These are phyloP conservation scores for Naganishia albida DNA, from an alignment of 1,284 basidiomycete genomes.

Conservation along the genomic window DNA sequence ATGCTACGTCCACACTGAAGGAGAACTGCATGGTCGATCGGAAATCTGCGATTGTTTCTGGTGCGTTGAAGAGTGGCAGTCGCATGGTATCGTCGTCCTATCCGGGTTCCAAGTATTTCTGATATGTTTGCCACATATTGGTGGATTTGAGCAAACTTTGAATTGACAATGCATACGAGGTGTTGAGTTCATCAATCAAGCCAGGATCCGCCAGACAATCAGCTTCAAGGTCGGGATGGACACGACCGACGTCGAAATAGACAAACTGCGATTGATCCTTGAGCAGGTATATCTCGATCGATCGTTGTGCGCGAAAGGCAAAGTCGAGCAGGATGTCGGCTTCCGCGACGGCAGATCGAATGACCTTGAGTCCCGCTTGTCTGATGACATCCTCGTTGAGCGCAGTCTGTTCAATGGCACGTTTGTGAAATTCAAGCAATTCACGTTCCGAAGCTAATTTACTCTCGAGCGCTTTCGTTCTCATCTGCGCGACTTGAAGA, in stretches of 20 bases:
- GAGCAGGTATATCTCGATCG: background rate
- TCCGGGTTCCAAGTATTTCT: background rate
- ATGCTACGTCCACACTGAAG: background rate
- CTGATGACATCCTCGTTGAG: background rate
- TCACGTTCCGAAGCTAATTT: background rate
- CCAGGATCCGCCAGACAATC: background rate
- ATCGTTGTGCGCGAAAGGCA: background rate
- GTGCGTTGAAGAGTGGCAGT: background rate
- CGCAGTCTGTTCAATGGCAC: background rate
- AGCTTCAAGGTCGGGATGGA: background rate
- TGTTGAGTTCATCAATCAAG: background rate
- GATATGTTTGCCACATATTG: background rate
- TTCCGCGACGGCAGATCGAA: background rate
- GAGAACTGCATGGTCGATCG: background rate
- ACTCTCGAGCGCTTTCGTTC: background rate
- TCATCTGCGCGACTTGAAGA: background rate
- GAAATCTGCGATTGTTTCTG: background rate
- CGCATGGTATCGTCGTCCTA: background rate
- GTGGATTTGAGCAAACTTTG: background rate
- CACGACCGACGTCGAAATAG: background rate
- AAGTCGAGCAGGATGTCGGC: conserved; percentile 1
- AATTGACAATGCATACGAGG: background rate
- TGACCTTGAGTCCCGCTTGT: background rate
- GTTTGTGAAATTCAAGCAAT: background rate
- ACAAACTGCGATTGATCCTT: background rate